These are phyloP conservation scores for Euryodendron excelsum DNA, from an alignment of 148 eudicot genomes.

Conservation along the genomic window DNA sequence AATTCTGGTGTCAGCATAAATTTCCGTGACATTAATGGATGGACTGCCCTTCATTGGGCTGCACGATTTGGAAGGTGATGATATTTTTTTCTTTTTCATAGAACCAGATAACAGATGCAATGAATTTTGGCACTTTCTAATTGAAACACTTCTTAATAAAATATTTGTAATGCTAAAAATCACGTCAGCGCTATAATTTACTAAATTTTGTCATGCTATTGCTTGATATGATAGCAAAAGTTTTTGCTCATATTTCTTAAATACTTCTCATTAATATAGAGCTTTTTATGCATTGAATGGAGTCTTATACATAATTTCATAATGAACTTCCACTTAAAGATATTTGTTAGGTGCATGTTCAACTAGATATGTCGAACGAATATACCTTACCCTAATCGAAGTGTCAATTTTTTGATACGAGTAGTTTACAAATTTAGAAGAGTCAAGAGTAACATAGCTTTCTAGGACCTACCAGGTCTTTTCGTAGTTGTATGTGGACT, in stretches of 20 bases:
- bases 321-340: too few relatives aligned
- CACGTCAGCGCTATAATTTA: too few relatives aligned
- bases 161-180: background rate
- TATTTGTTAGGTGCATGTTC: too few relatives aligned
- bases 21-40: slow-evolving; percentile 90
- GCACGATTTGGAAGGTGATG: slow-evolving; percentile 89
- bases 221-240: background rate
- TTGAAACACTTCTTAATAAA: background rate
- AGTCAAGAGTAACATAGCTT: background rate
- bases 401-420: too few relatives aligned
- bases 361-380: too few relatives aligned
- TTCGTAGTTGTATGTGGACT: background rate
- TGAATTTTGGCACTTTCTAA: background rate
- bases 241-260: too few relatives aligned
- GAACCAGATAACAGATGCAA: background rate
- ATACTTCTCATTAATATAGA: too few relatives aligned
- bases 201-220: background rate
- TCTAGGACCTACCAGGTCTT: background rate
- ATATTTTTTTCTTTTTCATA: too few relatives aligned
- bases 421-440: background rate
- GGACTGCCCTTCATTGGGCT: slow-evolving; percentile 99
- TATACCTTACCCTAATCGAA: background rate
- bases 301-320: too few relatives aligned
- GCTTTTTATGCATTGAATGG: too few relatives aligned
- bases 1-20: slow-evolving; percentile 72